Base-by-base conservation (phyloP, 2,329 filamentous ascomycete genomes). In the Teratosphaeriaceae sp. region DNA sequence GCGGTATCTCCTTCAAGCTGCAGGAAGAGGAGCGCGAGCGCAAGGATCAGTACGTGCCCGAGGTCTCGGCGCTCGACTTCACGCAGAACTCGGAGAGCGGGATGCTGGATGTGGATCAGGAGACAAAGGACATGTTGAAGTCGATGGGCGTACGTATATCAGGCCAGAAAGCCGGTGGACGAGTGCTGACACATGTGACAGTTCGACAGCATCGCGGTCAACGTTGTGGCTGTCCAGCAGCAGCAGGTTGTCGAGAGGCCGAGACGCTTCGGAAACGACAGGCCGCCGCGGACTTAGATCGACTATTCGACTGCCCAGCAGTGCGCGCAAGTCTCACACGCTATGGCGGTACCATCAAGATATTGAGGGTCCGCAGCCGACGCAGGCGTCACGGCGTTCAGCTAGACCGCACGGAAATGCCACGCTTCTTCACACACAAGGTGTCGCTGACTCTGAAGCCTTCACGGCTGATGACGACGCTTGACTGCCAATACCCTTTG, bases 1-100 rank as follows among this genome's bases (percentile, higher is more conserved):
- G 92, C 65, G 92, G 92, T 79, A 98, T 98, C 76, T 98, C 94
- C 74, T 98, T 98, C 89, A 98, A 98, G 83, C 87, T 98, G 51
- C 92, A 98, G 78, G 92, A 98, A 79, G 92, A 98, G 80, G 92
- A 98, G 84, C 88, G 92, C 81, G 92, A 98, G 79, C 85, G 92
- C 72, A 98, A 98, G 86, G 92, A 98, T 79, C 92, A 98, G 80
- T 98, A 96, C 79, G 92, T 98, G 58, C 92, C 92, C 67, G 92
- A 98, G 77, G 80, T 98, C 63, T 98, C 94, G 50, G 92, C 92
- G 67, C 85, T 98, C 69, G 92, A 98, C 80, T 94, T 96, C 78
- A 82, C 84, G 67, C 88, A 95, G 80, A 88, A 85, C 76, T 81
- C 80, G 70, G 92, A 97, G 78, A 84, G 76, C 67, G 92, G 92